A percentile compares a stretch with the other conserved stretches of the same genome.
Evolutionary conservation across 306 rosid species (phyloP).

Genomic region (Styphnolobium japonicum): DNA sequence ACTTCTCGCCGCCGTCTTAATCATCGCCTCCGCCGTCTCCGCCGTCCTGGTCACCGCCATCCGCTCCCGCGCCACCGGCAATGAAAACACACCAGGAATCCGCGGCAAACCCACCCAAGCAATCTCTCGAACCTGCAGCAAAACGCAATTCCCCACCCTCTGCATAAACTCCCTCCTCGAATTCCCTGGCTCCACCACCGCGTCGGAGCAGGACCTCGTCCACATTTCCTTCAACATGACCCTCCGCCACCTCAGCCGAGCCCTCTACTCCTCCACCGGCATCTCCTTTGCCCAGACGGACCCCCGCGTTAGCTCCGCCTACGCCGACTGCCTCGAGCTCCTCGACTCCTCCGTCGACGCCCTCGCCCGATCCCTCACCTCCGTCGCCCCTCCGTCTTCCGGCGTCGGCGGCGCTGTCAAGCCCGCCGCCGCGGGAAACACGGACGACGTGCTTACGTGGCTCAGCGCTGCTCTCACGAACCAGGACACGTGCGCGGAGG

Average conservation of each 20-base stretch:
- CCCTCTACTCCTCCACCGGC: constrained; percentile 52
- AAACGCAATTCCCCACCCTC: constrained; percentile 62
- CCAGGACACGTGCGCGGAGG: constrained; percentile 89
- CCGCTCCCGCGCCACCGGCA: constrained; percentile 26
- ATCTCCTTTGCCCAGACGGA: constrained; percentile 38
- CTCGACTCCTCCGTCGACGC: constrained; percentile 66
- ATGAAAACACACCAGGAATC: not conserved
- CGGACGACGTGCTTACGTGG: constrained; percentile 78
- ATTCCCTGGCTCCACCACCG: constrained; percentile 68
- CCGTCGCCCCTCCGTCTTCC: constrained; percentile 1
- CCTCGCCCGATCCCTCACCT: constrained; percentile 40
- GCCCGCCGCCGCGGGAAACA: not conserved
- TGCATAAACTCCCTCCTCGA: constrained; percentile 78
- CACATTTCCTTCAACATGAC: constrained; percentile 91
- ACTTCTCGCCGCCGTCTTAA: constrained; percentile 43
- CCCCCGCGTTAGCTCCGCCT: constrained; percentile 47
- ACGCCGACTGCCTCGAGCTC: constrained; percentile 76
- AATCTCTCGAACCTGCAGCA: constrained; percentile 77
- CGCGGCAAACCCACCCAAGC: constrained; percentile 72
- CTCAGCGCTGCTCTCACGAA: constrained; percentile 78
- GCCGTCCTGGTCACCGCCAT: constrained; percentile 40
- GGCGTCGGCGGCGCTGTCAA: not conserved
- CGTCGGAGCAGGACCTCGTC: constrained; percentile 65
- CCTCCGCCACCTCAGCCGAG: constrained; percentile 55
- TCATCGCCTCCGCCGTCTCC: constrained; percentile 58